Base-by-base conservation (phyloP, 768 basidiomycete genomes). In the Mycena belliarum region DNA sequence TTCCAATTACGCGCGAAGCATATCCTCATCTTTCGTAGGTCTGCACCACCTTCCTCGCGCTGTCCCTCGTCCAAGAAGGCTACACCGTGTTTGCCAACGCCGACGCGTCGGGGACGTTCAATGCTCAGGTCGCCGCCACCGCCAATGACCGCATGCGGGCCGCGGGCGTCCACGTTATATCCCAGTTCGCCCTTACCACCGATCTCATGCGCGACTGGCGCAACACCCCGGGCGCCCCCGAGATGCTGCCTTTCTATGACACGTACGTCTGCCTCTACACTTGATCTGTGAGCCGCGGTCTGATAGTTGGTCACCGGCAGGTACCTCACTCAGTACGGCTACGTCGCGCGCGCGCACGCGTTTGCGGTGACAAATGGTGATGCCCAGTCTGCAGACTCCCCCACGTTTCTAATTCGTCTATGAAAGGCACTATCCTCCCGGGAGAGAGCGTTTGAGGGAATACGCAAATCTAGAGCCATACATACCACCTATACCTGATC, bases 191-290 rank as follows among this genome's bases (percentile, higher is more conserved):
- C 8, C 67, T 81, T 41, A 67, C 70, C 18, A 69, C 67, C 26
- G 80, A 82, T 64, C 70, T 81, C 37, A 79, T 82, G 79, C 68
- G 79, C 40, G 79, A 82, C 66, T 82, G 81, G 81, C 75, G 78
- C 52, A 70, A 73, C 61, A 76, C 75, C 6, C 79, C 81, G n/a
- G 79, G 79, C 4, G 62, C 77, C 1, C 18, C 47, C 18, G 71
- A 80, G 63, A 55, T 80, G 64, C 48, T 79, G 48, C 78, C 79
- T 1, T 81, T 67, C 69, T 78, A 75, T 55, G 78, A 79, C 63
- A 72, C 69, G 79, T 81, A 52, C 38, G 76, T 42, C 11, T 32
- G 29, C 12, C 29, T 32, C 29, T 12, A 6, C 29, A 6, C 29
- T 32, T 12, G 29, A 32, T 32, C 12, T 6, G 12, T 32, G 12